Evolutionary conservation across 768 basidiomycete species (phyloP).

Genomic region (Xerocomellus dryophilus): DNA sequence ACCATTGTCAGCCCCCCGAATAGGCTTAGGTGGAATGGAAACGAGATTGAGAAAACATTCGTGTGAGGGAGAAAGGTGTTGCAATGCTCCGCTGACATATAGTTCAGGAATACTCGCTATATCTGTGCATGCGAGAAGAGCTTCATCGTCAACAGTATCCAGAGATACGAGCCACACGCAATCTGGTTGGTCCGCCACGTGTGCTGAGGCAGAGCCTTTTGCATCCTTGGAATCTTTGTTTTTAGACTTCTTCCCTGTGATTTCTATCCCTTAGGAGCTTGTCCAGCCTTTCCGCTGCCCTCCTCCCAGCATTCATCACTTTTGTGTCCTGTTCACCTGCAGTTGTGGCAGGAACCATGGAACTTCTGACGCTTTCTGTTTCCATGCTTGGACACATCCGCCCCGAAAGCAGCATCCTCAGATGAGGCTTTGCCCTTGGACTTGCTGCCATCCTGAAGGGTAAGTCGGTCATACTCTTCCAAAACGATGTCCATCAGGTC

Average conservation of each 20-base stretch:
- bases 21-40: neutral
- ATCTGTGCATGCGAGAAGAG: neutral
- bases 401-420: too few relatives aligned
- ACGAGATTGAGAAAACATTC: neutral
- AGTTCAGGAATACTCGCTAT: neutral
- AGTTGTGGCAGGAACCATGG: too few relatives aligned
- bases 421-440: too few relatives aligned
- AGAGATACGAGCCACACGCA: neutral
- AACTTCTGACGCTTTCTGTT: too few relatives aligned
- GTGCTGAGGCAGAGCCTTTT: neutral
- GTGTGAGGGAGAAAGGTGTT: neutral
- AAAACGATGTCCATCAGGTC: neutral
- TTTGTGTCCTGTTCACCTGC: too few relatives aligned
- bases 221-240: neutral
- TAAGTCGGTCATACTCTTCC: neutral
- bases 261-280: too few relatives aligned
- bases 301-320: too few relatives aligned
- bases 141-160: too few relatives aligned
- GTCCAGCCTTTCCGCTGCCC: too few relatives aligned
- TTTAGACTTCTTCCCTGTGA: too few relatives aligned
- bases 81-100: neutral
- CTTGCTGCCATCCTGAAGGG: too few relatives aligned
- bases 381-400: too few relatives aligned
- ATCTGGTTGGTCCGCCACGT: neutral
- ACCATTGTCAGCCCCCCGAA: neutral